A percentile compares a stretch with the other conserved stretches of the same genome.
Evolutionary conservation across 345 rosid genomes (phyloP).

Genomic region (Syzygium oleosum): DNA sequence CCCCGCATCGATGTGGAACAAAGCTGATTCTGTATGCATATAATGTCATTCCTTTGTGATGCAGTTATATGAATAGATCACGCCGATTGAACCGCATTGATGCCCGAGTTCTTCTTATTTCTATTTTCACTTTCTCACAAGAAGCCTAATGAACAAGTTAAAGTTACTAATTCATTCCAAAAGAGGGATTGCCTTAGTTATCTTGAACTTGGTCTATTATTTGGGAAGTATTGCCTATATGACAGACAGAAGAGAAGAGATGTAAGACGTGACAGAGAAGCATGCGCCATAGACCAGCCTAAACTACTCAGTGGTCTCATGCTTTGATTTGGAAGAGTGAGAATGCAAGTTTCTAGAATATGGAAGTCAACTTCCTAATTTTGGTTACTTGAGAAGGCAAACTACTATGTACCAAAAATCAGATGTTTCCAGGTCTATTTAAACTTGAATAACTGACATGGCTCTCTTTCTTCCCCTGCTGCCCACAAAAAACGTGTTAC

Average conservation of each 20-base stretch:
- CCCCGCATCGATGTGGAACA: neutral
- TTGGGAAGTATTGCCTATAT: neutral
- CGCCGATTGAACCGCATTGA: neutral
- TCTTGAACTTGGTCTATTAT: neutral
- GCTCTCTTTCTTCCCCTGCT: neutral
- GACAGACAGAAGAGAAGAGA: neutral
- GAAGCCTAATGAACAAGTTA: neutral
- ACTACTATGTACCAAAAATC: neutral
- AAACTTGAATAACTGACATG: neutral
- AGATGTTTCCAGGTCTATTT: neutral
- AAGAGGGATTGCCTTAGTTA: neutral
- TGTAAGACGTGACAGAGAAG: neutral
- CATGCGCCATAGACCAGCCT: neutral
- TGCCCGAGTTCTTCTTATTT: neutral
- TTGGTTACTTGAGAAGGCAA: neutral
- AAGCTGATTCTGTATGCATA: neutral
- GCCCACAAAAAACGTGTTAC: neutral
- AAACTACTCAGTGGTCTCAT: neutral
- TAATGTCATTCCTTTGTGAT: neutral
- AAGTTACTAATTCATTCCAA: neutral
- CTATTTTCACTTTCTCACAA: neutral
- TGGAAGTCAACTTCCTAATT: neutral
- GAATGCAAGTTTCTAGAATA: neutral
- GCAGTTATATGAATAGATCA: neutral
- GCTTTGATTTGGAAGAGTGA: neutral